phyloP scores from a whole-genome alignment of 2,329 filamentous ascomycete genomes.

The Biscogniauxia marginata region DNA sequence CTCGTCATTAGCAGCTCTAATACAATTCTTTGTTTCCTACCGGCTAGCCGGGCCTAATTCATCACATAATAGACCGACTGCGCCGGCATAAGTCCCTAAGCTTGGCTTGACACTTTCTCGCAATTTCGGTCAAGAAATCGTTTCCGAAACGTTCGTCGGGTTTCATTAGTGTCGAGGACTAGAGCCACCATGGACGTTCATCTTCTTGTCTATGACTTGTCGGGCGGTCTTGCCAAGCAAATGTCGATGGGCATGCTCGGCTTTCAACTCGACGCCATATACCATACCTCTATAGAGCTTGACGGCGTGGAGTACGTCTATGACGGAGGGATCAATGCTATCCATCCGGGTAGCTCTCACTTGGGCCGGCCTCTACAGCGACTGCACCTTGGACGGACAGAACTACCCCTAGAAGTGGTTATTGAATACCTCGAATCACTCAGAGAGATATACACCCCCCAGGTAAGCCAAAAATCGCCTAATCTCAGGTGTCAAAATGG shows the following conservation, averaged over 20 bases:
- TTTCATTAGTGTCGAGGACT: neutral
- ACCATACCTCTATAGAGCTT: slow-evolving; percentile 89
- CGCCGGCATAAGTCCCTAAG: neutral
- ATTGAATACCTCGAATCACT: slow-evolving; percentile 85
- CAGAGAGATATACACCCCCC: slow-evolving; percentile 75
- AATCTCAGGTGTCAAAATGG: slow-evolving; percentile 1
- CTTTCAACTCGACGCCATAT: slow-evolving; percentile 81
- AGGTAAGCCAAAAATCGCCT: slow-evolving; percentile 47
- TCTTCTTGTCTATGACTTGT: slow-evolving; percentile 77
- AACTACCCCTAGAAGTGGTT: slow-evolving; percentile 77
- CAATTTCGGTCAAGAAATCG: no score
- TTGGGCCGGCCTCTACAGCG: slow-evolving; percentile 80
- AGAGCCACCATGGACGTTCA: slow-evolving; percentile 66
- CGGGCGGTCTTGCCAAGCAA: slow-evolving; percentile 55
- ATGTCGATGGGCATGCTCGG: slow-evolving; percentile 54
- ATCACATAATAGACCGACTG: neutral
- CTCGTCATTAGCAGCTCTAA: no score
- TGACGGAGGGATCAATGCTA: slow-evolving; percentile 81
- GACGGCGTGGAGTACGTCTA: slow-evolving; percentile 87
- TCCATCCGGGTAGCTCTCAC: slow-evolving; percentile 78
- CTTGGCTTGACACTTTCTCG: neutral
- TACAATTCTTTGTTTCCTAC: neutral
- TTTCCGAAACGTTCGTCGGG: neutral
- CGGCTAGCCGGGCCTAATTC: neutral
- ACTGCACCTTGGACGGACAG: slow-evolving; percentile 71